Evolutionary conservation across 257 asterid species (phyloP).

Genomic region (Avicennia marina): DNA sequence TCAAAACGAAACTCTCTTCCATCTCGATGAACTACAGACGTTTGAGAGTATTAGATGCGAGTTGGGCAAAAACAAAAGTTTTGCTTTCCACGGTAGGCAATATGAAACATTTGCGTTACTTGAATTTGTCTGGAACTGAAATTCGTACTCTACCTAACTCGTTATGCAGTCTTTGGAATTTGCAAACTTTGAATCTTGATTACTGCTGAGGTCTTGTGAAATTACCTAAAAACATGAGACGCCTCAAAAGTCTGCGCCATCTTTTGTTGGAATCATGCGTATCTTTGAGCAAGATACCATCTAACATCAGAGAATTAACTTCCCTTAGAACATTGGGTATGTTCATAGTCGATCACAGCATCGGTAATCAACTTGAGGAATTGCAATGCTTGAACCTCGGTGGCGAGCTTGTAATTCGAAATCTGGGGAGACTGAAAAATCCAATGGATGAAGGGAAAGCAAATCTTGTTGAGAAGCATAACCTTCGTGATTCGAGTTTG

Average conservation of each 20-base stretch:
- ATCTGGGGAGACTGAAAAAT: slow-evolving; percentile 9
- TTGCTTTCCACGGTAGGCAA: slow-evolving; percentile 14
- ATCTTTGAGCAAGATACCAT: slow-evolving; percentile 23
- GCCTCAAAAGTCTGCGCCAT: slow-evolving; percentile 28
- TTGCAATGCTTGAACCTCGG: slow-evolving; percentile 17
- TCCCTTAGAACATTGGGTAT: slow-evolving; percentile 19
- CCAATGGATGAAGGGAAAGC: slow-evolving; percentile 19
- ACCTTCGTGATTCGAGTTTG: slow-evolving; percentile 11
- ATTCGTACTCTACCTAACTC: slow-evolving; percentile 18
- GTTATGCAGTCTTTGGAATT: slow-evolving; percentile 31
- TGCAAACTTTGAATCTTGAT: slow-evolving; percentile 24
- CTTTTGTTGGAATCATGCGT: slow-evolving; percentile 8
- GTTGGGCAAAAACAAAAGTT: background rate
- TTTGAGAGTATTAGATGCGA: slow-evolving; percentile 12
- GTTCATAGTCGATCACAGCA: slow-evolving; percentile 23
- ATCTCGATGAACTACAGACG: background rate
- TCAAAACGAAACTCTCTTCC: slow-evolving; percentile 1
- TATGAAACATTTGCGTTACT: slow-evolving; percentile 24
- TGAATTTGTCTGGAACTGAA: slow-evolving; percentile 16
- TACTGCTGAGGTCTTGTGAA: background rate
- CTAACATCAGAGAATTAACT: slow-evolving; percentile 20
- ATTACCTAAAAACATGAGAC: slow-evolving; percentile 22
- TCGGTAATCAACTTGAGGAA: slow-evolving; percentile 20
- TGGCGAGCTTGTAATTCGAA: slow-evolving; percentile 7
- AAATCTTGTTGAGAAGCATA: slow-evolving; percentile 18